Conservation (phyloP, 2,329 filamentous ascomycete genomes). For the Cercospora sesami region DNA sequence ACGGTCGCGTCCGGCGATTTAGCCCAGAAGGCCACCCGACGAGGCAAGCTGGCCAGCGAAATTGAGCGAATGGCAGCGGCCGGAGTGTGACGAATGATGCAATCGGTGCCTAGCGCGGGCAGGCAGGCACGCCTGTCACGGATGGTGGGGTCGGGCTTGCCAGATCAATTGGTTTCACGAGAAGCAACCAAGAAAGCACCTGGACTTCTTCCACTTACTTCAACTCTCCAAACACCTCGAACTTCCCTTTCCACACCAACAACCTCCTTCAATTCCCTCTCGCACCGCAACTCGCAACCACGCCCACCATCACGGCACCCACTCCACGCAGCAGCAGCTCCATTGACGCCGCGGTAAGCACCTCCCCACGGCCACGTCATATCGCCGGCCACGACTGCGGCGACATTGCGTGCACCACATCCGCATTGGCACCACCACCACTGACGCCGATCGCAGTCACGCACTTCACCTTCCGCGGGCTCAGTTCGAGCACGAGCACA, state of each 20-base stretch:
- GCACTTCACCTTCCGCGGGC: constrained; percentile 1
- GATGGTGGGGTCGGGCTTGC: constrained; percentile 1
- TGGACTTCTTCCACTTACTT: background rate
- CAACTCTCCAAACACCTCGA: background rate
- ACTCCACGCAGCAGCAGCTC: background rate
- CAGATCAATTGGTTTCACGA: background rate
- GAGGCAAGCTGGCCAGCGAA: background rate
- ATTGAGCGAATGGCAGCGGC: background rate
- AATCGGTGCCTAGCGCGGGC: background rate
- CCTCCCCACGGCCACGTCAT: background rate
- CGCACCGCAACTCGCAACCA: background rate
- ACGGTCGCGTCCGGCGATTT: background rate
- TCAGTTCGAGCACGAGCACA: constrained; percentile 2
- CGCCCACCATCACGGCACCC: background rate
- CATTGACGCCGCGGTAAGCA: background rate
- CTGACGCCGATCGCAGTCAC: background rate
- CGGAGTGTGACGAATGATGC: constrained; percentile 1
- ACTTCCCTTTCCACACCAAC: background rate
- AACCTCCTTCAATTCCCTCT: background rate
- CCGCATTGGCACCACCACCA: background rate
- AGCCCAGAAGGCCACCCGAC: background rate
- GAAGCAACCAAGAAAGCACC: background rate
- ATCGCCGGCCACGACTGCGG: background rate
- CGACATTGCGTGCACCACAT: background rate
- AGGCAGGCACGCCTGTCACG: background rate